A percentile compares a stretch with the other conserved stretches of the same genome.
phyloP scores from a whole-genome alignment of 257 asterid species.

The Nicotiana noctiflora region DNA sequence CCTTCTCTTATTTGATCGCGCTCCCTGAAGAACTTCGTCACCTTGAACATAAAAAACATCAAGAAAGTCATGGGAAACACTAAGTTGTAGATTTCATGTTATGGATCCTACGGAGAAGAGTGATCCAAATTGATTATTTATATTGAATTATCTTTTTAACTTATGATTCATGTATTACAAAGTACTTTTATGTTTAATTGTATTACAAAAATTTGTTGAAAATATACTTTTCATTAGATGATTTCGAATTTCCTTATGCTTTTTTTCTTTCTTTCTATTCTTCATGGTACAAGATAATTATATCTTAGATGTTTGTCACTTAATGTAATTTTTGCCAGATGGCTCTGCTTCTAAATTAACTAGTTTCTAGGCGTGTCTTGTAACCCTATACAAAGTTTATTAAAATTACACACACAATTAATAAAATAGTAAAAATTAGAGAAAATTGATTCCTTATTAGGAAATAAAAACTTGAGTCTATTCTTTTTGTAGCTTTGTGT shows the following conservation, averaged over 20 bases:
- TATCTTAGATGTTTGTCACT: background rate
- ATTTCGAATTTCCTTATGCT: background rate
- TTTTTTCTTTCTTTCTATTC: background rate
- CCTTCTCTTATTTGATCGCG: slow-evolving; percentile 3
- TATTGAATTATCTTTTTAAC: background rate
- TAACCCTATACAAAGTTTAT: too few species aligned
- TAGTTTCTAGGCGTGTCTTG: too few species aligned
- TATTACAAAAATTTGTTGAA: too few species aligned
- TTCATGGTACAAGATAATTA: background rate
- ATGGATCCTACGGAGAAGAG: background rate
- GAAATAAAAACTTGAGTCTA: too few species aligned
- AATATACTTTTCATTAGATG: background rate
- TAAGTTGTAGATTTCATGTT: background rate
- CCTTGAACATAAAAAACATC: background rate
- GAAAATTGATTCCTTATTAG: too few species aligned
- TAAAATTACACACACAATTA: too few species aligned
- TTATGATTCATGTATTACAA: background rate
- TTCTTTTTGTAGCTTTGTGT: too few species aligned
- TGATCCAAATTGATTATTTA: too few species aligned
- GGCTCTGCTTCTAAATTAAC: background rate
- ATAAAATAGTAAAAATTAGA: too few species aligned
- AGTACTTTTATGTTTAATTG: too few species aligned
- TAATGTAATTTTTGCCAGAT: background rate
- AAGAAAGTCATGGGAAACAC: background rate
- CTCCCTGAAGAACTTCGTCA: slow-evolving; percentile 8